Evolutionary conservation across 352 stramenopile species (phyloP).

Genomic region (Albugo candida): DNA sequence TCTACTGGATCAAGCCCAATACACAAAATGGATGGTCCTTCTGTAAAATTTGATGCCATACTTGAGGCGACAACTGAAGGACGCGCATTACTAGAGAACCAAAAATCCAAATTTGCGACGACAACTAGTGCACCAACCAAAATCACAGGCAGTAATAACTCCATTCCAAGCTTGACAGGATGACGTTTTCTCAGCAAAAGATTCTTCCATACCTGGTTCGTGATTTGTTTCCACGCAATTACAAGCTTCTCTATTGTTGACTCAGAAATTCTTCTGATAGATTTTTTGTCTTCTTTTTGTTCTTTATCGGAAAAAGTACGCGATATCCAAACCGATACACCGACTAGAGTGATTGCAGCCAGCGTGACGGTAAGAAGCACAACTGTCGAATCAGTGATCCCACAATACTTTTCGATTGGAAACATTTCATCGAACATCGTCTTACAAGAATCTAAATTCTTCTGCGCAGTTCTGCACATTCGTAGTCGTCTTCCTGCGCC

Average conservation of each 20-base stretch:
- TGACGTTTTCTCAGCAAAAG: constrained; percentile 22
- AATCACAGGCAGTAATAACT: constrained; percentile 31
- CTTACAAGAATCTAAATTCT: neutral
- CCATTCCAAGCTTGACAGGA: constrained; percentile 31
- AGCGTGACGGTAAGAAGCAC: too few relatives aligned
- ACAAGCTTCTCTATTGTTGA: constrained; percentile 4
- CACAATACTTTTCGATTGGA: constrained; percentile 8
- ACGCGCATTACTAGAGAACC: neutral
- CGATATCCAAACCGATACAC: too few relatives aligned
- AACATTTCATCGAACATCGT: constrained; percentile 2
- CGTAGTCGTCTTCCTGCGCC: constrained; percentile 3
- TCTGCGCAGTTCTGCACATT: neutral
- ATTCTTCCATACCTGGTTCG: constrained; percentile 61
- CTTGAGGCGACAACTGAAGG: neutral
- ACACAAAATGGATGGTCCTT: neutral
- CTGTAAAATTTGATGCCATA: too few relatives aligned
- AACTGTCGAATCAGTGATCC: neutral
- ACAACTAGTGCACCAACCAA: constrained; percentile 30
- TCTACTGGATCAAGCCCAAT: neutral
- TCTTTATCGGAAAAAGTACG: neutral
- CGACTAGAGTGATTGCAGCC: too few relatives aligned
- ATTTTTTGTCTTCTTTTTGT: neutral
- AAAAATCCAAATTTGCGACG: constrained; percentile 31
- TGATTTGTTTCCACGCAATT: constrained; percentile 22
- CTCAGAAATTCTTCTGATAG: neutral